A percentile compares a stretch with the other conserved stretches of the same genome.
phyloP scores from a whole-genome alignment of 192 early-diverging fungal genomes.

The Haplosporangium gracile region DNA sequence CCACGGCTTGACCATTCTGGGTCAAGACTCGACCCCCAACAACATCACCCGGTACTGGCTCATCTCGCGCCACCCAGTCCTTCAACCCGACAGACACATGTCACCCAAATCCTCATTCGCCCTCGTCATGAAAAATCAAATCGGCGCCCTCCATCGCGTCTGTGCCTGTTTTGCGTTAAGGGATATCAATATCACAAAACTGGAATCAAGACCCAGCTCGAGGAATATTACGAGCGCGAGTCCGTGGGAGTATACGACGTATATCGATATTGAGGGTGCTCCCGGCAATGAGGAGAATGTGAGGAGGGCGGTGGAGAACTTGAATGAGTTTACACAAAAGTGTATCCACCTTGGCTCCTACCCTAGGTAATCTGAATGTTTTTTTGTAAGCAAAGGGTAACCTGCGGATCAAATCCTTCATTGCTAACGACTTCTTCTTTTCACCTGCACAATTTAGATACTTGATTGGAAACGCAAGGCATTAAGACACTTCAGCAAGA shows the following conservation, averaged over 20 bases:
- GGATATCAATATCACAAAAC: slow-evolving; percentile 52
- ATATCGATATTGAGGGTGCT: slow-evolving; percentile 51
- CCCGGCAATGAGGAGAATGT: slow-evolving; percentile 49
- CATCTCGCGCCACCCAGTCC: slow-evolving; percentile 36
- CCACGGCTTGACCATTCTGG: slow-evolving; percentile 38
- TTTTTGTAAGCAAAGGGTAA: too few species aligned
- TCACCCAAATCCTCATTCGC: slow-evolving; percentile 50
- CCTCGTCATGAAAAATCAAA: slow-evolving; percentile 51
- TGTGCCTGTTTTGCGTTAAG: slow-evolving; percentile 42
- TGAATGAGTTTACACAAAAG: slow-evolving; percentile 47
- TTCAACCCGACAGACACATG: slow-evolving; percentile 41
- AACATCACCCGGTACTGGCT: slow-evolving; percentile 54
- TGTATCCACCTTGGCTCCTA: slow-evolving; percentile 49
- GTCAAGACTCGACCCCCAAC: slow-evolving; percentile 43
- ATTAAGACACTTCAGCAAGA: not conserved
- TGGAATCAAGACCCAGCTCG: slow-evolving; percentile 40
- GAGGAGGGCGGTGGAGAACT: slow-evolving; percentile 37
- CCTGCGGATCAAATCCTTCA: not conserved
- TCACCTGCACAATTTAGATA: not conserved
- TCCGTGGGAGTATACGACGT: slow-evolving; percentile 51
- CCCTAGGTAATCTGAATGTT: slow-evolving; percentile 22
- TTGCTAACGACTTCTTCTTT: not conserved
- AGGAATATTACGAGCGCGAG: slow-evolving; percentile 36
- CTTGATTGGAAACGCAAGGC: not conserved
- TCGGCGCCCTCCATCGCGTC: slow-evolving; percentile 43